Evolutionary conservation across 345 rosid species (phyloP), one percentile per base, ranked within the genome.

Genomic region (Moricandia arvensis): DNA sequence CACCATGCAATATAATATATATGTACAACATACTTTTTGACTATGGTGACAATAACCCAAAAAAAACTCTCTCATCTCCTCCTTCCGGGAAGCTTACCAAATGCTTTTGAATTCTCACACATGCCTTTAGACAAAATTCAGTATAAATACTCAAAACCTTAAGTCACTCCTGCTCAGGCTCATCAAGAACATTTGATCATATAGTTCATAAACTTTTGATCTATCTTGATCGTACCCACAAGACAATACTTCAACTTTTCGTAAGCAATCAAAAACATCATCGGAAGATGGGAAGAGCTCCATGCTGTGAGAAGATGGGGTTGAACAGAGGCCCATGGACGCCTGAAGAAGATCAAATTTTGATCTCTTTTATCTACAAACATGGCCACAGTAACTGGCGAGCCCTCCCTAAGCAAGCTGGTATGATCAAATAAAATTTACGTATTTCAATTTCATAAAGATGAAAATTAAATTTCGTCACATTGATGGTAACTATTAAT

Each of bases 281-380:
- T 70, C 60, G n/a, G 21, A 72, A 83, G 57, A 93, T 91, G 98
- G 98, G 63, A 75, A 87, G 98, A 82, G 91, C 92, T 84, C 98
- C 97, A 68, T 91, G 97, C 72, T 91, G 98, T 61, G 91, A 88
- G 75, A 87, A 91, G 81, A 83, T 78, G 87, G 96, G 98, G 4
- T 47, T 89, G 82, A 93, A 89, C 73, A 90, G 68, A 78, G 96
- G 96, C 16, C 92, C 90, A 68, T 88, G 96, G 96, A 86, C 85
- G 1, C 66, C 77, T 37, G 88, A 93, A 74, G 98, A 91, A 83
- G 98, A 93, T 69, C 72, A 75, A 72, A 79, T 88, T 13, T 83
- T 93, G 68, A 65, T 88, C 66, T 82, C 87, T 21, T 82, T 81
- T 63, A 73, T 93, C 61, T 76, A 59, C 27, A 82, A 78, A 16